Evolutionary conservation across 139 green algal species (phyloP).

Genomic region (Dunaliella primolecta): DNA sequence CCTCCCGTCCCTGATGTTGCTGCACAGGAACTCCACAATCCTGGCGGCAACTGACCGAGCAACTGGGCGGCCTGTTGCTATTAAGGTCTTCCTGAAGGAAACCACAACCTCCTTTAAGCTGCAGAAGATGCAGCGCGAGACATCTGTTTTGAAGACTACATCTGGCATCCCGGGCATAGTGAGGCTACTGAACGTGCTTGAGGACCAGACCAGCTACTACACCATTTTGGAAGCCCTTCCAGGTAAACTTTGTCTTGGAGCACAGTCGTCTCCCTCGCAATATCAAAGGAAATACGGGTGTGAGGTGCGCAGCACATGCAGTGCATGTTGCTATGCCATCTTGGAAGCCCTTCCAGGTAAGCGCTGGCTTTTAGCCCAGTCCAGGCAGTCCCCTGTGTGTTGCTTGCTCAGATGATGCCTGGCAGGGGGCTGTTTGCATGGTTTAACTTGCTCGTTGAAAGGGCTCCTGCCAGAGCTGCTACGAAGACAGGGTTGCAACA

Average conservation of each 20-base stretch:
- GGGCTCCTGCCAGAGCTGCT: too few relatives aligned
- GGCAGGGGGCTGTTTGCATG: neutral
- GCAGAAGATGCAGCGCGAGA: conserved; percentile 21
- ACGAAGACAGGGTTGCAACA: too few relatives aligned
- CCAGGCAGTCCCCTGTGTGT: neutral
- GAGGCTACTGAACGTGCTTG: conserved; percentile 17
- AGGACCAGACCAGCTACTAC: conserved; percentile 20
- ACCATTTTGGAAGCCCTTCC: conserved; percentile 19
- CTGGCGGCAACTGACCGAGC: conserved; percentile 15
- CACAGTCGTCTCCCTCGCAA: neutral
- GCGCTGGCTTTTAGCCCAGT: too few relatives aligned
- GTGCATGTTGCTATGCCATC: neutral
- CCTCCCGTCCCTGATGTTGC: too few relatives aligned
- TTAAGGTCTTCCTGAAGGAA: conserved; percentile 22
- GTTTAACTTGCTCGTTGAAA: too few relatives aligned
- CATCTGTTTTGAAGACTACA: neutral
- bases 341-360: too few relatives aligned
- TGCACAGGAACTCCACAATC: conserved; percentile 23
- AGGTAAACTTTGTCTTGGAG: neutral
- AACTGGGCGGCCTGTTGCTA: conserved; percentile 7
- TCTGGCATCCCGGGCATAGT: conserved; percentile 20
- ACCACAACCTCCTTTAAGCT: neutral
- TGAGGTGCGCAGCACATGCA: neutral
- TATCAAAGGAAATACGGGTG: neutral
- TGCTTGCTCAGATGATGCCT: neutral